Conservation (phyloP, 2,329 filamentous ascomycete genomes). For the Aaosphaeria pasadenensis region DNA sequence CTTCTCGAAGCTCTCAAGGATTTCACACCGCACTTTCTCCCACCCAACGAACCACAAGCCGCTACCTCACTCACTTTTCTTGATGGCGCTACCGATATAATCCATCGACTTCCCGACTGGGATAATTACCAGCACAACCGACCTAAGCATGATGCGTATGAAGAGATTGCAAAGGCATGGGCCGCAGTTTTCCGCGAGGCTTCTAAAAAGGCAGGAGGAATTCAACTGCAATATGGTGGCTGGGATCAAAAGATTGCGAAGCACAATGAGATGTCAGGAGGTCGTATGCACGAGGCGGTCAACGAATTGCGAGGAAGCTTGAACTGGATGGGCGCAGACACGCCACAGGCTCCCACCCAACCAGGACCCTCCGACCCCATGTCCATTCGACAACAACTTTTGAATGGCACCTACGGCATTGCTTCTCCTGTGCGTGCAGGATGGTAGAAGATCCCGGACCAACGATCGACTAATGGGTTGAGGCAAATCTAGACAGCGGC, state of each 20-base stretch:
- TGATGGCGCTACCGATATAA: conserved; percentile 83
- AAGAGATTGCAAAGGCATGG: conserved; percentile 94
- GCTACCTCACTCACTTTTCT: conserved; percentile 81
- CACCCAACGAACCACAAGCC: conserved; percentile 83
- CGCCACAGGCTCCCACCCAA: conserved; percentile 11
- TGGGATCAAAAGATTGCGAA: conserved; percentile 88
- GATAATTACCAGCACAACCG: conserved; percentile 83
- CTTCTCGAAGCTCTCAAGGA: conserved; percentile 88
- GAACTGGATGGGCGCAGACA: conserved; percentile 68
- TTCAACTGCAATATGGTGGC: conserved; percentile 81
- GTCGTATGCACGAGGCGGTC: conserved; percentile 76
- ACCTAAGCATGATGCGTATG: conserved; percentile 93
- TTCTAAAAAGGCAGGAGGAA: conserved; percentile 84
- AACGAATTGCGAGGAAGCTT: conserved; percentile 71
- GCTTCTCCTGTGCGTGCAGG: conserved; percentile 55
- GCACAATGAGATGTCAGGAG: conserved; percentile 84
- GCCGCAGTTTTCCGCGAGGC: conserved; percentile 86
- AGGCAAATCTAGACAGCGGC: too few species aligned
- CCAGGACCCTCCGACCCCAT: conserved; percentile 25
- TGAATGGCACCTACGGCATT: conserved; percentile 56
- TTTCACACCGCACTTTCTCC: conserved; percentile 93
- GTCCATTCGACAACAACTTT: conserved; percentile 46
- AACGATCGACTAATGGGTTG: too few species aligned
- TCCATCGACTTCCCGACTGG: conserved; percentile 89
- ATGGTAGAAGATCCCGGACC: conserved; percentile 45